Evolutionary conservation across 2,329 filamentous ascomycete species (phyloP).

Genomic region (Penicillium sp.): DNA sequence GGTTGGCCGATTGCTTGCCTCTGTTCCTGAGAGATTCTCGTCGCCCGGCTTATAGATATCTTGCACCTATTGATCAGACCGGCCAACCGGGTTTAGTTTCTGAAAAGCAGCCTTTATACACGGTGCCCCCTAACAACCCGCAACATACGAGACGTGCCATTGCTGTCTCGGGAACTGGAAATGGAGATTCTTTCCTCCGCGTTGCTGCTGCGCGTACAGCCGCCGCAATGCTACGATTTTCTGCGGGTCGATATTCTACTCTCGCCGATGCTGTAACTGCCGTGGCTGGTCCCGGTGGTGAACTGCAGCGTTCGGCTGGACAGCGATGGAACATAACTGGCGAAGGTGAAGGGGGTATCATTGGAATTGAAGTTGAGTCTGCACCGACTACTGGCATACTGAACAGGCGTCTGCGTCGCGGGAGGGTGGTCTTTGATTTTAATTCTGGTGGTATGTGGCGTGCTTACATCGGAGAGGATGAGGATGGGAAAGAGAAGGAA

Average conservation of each 20-base stretch:
- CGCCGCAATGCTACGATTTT: slow-evolving; percentile 67
- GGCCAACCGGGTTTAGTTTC: background rate
- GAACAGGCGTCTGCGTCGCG: slow-evolving; percentile 29
- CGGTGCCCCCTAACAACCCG: background rate
- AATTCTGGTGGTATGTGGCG: slow-evolving; percentile 88
- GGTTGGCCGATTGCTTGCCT: slow-evolving; percentile 18
- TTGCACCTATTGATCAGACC: slow-evolving; percentile 5
- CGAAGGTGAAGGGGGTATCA: slow-evolving; percentile 80
- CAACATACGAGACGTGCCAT: slow-evolving; percentile 35
- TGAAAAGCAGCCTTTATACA: slow-evolving; percentile 2
- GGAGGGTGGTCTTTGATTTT: slow-evolving; percentile 66
- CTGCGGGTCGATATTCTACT: slow-evolving; percentile 37
- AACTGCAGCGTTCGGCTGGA: slow-evolving; percentile 69
- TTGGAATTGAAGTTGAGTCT: slow-evolving; percentile 57
- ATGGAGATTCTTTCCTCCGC: slow-evolving; percentile 82
- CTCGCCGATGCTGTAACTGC: slow-evolving; percentile 57
- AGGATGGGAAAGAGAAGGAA: slow-evolving; percentile 31
- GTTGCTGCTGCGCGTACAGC: slow-evolving; percentile 66
- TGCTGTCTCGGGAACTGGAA: slow-evolving; percentile 74
- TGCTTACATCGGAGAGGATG: slow-evolving; percentile 56
- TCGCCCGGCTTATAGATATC: slow-evolving; percentile 1
- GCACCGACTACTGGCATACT: slow-evolving; percentile 50
- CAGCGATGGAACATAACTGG: slow-evolving; percentile 67
- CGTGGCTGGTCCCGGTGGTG: slow-evolving; percentile 66
- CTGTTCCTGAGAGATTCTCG: slow-evolving; percentile 1